Conservation (phyloP, 306 rosid species). For the Gleditsia sinensis region DNA sequence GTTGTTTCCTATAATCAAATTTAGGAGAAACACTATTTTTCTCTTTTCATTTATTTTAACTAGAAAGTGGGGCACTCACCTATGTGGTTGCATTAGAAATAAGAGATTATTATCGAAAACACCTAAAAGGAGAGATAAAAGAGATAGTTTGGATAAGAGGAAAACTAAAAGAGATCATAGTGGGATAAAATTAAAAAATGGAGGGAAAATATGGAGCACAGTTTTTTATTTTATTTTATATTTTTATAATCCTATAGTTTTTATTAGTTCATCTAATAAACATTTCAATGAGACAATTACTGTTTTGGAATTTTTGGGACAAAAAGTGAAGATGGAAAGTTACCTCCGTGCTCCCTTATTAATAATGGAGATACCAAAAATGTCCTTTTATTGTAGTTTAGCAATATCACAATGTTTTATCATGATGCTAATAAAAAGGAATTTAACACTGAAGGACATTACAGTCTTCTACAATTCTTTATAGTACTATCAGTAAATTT, state of each 20-base stretch:
- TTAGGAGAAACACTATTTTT: not conserved
- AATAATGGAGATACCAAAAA: conserved; percentile 5
- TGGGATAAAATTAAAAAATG: not conserved
- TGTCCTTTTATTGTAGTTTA: not conserved
- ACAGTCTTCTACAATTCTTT: conserved; percentile 6
- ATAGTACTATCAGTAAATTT: not conserved
- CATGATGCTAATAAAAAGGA: not conserved
- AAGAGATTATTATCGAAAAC: not conserved
- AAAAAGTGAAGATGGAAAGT: conserved; percentile 11
- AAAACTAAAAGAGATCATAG: conserved; percentile 2
- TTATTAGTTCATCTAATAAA: not conserved
- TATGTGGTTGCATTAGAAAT: not conserved
- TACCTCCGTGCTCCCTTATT: not conserved
- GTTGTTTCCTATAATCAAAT: conserved; percentile 20
- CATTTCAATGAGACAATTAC: not conserved
- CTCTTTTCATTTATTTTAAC: conserved; percentile 6
- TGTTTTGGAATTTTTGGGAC: not conserved
- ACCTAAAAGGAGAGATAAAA: not conserved
- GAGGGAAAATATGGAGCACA: not conserved
- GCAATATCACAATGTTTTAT: conserved; percentile 11
- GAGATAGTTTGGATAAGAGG: conserved; percentile 1
- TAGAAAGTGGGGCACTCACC: conserved; percentile 4
- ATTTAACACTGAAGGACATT: not conserved
- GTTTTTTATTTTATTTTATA: conserved; percentile 4
- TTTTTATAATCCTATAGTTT: not conserved